Evolutionary conservation across 1,284 basidiomycete genomes (phyloP), one percentile per base, ranked within the genome.

Genomic region (Grifola frondosa): DNA sequence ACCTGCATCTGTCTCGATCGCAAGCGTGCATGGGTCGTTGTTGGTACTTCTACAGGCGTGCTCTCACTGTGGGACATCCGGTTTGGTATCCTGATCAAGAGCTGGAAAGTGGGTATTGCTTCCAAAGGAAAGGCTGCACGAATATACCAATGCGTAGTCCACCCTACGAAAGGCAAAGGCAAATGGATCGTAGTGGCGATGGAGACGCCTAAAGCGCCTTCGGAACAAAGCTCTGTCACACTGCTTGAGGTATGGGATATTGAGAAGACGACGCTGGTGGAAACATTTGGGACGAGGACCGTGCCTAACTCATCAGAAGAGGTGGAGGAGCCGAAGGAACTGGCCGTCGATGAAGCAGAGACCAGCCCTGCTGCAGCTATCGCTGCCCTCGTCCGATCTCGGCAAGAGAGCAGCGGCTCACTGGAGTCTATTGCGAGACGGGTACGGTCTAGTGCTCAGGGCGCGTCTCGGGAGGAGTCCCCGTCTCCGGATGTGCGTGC

Each of bases 11-110:
- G 91, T 53, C 64, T 92, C 25, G 91, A 95, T 59, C 78, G 80
- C 20, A 88, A 87, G 53, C 79, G 80, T 20, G 79, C 88, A 4
- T 98, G 96, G 96, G 71, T 94, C 25, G 73, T 96, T 6, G 82
- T 90, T 22, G 95, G 92, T 2, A 96, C 95, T 1, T 80, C 87
- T 3, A 80, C 79, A 1, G 96, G 96, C 5, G 78, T 85, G 8
- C 68, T 98, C 6, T 83, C 85, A 3, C 74, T 98, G 1, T 98
- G 95, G 94, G 96, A 99, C 67, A 78, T 94, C 38, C 83, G 96
- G 3, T 98, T 98, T 54, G 91, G 92, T 0, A 70, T 98, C n/a
- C 68, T 89, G 6, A 70, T 98, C 54, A 87, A 88, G 61, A 88
- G 82, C 37, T 97, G 95, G 95, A 80, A 82, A 50, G 82, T 84